These are phyloP conservation scores for Globomyces pollinis-pini DNA, from an alignment of 192 early-diverging fungal genomes.

Conservation along the genomic window DNA sequence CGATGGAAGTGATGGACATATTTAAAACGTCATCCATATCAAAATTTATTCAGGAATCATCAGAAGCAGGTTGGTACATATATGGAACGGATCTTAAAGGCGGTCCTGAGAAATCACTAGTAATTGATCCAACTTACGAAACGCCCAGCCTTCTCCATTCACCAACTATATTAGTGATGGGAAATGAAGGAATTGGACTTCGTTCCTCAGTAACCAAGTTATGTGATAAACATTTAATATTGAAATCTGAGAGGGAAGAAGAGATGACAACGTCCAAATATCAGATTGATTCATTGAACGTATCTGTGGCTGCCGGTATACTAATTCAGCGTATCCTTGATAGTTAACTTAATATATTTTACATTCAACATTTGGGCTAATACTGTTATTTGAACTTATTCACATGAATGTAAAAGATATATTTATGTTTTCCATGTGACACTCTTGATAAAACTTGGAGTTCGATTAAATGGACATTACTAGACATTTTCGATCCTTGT, in stretches of 20 bases:
- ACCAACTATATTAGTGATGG: slow-evolving; percentile 52
- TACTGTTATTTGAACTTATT: too few species aligned
- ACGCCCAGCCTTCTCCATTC: slow-evolving; percentile 30
- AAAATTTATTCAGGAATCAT: slow-evolving; percentile 27
- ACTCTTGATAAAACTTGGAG: too few species aligned
- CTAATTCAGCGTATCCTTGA: slow-evolving; percentile 21
- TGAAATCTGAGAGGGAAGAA: slow-evolving; percentile 26
- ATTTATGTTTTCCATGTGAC: too few species aligned
- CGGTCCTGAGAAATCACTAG: slow-evolving; percentile 15
- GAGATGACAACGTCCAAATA: too few species aligned
- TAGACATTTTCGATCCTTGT: too few species aligned
- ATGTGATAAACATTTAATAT: slow-evolving; percentile 53
- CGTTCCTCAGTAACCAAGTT: slow-evolving; percentile 40
- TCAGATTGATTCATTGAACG: slow-evolving; percentile 40
- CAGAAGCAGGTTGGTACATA: slow-evolving; percentile 27
- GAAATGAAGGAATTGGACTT: slow-evolving; percentile 60
- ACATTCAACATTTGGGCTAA: too few species aligned
- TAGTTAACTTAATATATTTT: neutral
- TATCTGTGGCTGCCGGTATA: slow-evolving; percentile 35
- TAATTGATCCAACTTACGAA: slow-evolving; percentile 12
- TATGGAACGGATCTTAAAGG: slow-evolving; percentile 29
- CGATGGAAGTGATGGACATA: slow-evolving; percentile 53
- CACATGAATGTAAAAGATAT: too few species aligned
- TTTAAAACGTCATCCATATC: slow-evolving; percentile 11
- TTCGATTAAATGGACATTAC: too few species aligned